Conservation (phyloP, 208 protist species). For the Crithidia bombi region DNA sequence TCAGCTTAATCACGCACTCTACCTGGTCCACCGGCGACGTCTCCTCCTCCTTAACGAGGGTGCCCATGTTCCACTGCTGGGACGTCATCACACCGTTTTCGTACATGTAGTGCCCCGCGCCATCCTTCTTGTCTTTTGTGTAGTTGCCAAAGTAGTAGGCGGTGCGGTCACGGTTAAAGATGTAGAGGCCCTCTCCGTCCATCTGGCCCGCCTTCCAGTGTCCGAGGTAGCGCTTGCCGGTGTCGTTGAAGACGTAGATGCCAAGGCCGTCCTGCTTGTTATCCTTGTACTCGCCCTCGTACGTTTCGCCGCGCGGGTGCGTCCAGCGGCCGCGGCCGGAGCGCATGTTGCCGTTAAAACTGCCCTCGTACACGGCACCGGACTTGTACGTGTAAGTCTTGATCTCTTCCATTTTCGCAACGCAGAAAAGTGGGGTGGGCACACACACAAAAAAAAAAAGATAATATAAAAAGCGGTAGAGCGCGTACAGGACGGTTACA, state of each 20-base stretch:
- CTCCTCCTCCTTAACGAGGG: conserved; percentile 64
- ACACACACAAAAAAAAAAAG: not conserved
- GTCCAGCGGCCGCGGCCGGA: conserved; percentile 80
- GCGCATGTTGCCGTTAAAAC: conserved; percentile 75
- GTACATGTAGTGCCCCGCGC: conserved; percentile 83
- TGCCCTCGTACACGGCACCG: conserved; percentile 88
- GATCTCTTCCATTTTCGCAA: conserved; percentile 40
- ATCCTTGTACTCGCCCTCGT: conserved; percentile 88
- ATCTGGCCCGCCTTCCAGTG: conserved; percentile 80
- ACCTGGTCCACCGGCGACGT: conserved; percentile 70
- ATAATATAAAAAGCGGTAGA: not conserved
- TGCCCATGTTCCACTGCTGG: conserved; percentile 76
- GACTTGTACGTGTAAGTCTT: conserved; percentile 88
- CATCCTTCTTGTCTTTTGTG: conserved; percentile 83
- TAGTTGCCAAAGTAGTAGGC: conserved; percentile 82
- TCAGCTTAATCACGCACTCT: conserved; percentile 45
- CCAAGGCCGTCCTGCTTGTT: conserved; percentile 89
- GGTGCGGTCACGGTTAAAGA: conserved; percentile 66
- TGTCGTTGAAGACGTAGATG: conserved; percentile 72
- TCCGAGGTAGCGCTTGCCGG: conserved; percentile 85
- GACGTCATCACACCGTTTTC: conserved; percentile 83
- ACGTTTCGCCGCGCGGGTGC: conserved; percentile 80
- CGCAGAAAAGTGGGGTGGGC: not conserved
- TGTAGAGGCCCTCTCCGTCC: conserved; percentile 87
- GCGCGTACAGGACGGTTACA: too few species aligned